These are phyloP conservation scores for Curvularia hawaiiensis DNA, from an alignment of 2,329 filamentous ascomycete species.

Conservation along the genomic window DNA sequence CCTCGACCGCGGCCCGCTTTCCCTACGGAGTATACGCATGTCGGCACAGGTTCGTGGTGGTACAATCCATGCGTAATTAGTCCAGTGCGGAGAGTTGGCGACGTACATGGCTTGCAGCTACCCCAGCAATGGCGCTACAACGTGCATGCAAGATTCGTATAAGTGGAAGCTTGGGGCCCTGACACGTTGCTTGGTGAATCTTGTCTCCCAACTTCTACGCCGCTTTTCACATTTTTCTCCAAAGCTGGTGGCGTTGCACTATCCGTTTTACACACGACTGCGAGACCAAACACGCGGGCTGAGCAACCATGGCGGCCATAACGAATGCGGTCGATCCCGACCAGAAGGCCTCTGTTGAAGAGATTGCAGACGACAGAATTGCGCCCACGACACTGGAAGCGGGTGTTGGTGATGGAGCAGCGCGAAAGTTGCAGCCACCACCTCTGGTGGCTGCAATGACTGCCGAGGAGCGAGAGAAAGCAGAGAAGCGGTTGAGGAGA, in stretches of 20 bases:
- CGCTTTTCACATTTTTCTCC: neutral
- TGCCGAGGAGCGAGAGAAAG: constrained; percentile 56
- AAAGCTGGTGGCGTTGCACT: neutral
- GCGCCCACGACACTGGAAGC: constrained; percentile 14
- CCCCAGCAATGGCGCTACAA: neutral
- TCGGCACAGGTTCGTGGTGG: constrained; percentile 1
- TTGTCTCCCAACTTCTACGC: constrained; percentile 8
- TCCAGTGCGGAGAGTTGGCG: neutral
- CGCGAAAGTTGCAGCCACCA: constrained; percentile 36
- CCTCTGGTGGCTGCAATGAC: constrained; percentile 52
- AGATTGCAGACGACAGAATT: constrained; percentile 29
- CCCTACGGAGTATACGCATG: constrained; percentile 9
- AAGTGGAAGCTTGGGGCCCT: constrained; percentile 23
- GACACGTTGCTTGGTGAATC: constrained; percentile 12
- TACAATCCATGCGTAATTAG: neutral
- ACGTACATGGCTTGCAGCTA: constrained; percentile 17
- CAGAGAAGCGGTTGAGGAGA: constrained; percentile 66
- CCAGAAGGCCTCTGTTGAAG: constrained; percentile 29
- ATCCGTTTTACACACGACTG: neutral
- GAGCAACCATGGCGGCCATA: constrained; percentile 30
- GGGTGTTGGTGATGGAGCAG: constrained; percentile 14
- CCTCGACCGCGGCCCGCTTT: constrained; percentile 7
- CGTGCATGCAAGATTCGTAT: constrained; percentile 21
- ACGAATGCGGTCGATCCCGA: constrained; percentile 24
- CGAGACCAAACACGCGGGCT: neutral